A percentile compares a stretch with the other conserved stretches of the same genome.
Evolutionary conservation across 2,329 filamentous ascomycete genomes (phyloP).

Genomic region (Exophiala sp.): DNA sequence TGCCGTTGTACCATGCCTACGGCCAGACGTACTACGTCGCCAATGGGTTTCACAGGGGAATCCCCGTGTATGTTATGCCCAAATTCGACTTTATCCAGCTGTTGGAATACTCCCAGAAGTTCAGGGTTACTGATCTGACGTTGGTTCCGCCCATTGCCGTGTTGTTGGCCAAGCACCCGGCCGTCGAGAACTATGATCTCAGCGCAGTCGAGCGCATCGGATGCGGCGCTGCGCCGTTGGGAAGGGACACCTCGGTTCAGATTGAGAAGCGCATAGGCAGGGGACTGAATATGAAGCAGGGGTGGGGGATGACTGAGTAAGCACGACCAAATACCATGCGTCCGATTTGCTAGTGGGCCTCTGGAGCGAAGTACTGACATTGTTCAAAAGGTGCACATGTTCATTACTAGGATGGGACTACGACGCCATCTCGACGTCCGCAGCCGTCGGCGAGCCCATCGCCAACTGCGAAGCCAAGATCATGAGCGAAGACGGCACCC

Average conservation of each 20-base stretch:
- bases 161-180: slow-evolving; percentile 67
- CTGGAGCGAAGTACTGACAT: not conserved
- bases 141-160: slow-evolving; percentile 75
- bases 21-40: slow-evolving; percentile 69
- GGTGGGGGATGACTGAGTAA: slow-evolving; percentile 83
- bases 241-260: slow-evolving; percentile 55
- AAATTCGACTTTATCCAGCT: slow-evolving; percentile 72
- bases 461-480: slow-evolving; percentile 69
- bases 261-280: slow-evolving; percentile 56
- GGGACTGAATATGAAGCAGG: slow-evolving; percentile 60
- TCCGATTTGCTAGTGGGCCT: too few species aligned
- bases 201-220: slow-evolving; percentile 59
- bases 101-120: slow-evolving; percentile 64
- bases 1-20: slow-evolving; percentile 74
- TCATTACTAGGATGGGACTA: slow-evolving; percentile 64
- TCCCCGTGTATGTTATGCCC: slow-evolving; percentile 74
- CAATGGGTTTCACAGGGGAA: slow-evolving; percentile 52
- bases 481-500: slow-evolving; percentile 44
- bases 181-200: slow-evolving; percentile 63
- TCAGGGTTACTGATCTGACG: slow-evolving; percentile 63
- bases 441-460: slow-evolving; percentile 63
- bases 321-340: too few species aligned
- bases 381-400: slow-evolving; percentile 55
- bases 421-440: slow-evolving; percentile 40
- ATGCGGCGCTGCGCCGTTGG: slow-evolving; percentile 68